Evolutionary conservation across 2,329 filamentous ascomycete species (phyloP), one percentile per base, ranked within the genome.

Genomic region (Hypoxylon sp.): DNA sequence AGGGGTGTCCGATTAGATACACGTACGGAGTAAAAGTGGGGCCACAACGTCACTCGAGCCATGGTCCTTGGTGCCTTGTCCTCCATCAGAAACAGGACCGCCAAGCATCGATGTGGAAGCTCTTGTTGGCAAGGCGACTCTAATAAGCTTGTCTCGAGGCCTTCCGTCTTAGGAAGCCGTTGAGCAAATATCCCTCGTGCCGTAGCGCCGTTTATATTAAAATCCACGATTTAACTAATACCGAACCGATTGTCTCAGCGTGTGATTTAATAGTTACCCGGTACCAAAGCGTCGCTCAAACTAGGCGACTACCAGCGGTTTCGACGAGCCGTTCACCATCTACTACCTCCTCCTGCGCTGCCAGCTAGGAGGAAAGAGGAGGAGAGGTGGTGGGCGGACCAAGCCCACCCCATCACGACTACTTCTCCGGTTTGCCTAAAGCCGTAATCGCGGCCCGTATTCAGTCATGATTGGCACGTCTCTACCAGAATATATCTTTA

Each of bases 401-500:
- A 42, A 56, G 22, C 17, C 50, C 22, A 56, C 46, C 59, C 25
- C 60, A 61, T 66, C 59, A 35, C 56, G 49, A 50, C 56, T 46
- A 33, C 13, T 27, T 17, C 10, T 22, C 44, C 63, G 66, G 66
- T 61, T 71, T 69, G 48, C 66, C 66, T 25, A 65, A 67, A 63
- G 66, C 64, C 66, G 69, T 65, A 69, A 66, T 44, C 31, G 55
- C 66, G 27, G 53, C 33, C 53, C 61, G 31, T 30, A 49, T 78
- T 78, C 53, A 49, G 20, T 33, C 62, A 79, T 79, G 77, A 75
- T 79, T 61, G 77, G 77, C 51, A 77, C 70, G 31, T 78, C 77
- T 31, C 44, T 75, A 14, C 67, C 72, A 54, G 82, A 83, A 75
- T 82, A 81, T 73, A 64, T 84, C 48, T 76, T 85, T 72, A 85